Conservation (phyloP, 106 monocot genomes). For the Narthecium ossifragum region DNA sequence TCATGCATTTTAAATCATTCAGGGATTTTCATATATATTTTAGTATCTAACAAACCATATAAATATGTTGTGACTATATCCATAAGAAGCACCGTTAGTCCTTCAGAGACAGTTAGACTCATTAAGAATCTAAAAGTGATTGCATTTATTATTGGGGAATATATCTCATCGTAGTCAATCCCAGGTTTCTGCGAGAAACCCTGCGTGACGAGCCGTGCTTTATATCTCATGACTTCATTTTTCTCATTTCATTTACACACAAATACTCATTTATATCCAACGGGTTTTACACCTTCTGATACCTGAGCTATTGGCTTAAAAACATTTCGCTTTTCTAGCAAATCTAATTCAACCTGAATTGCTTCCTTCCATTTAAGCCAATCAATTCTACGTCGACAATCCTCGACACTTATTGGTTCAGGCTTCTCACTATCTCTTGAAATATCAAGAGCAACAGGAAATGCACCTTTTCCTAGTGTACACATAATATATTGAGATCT, state of each 20-base stretch:
- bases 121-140: slow-evolving; percentile 1
- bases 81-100: background rate
- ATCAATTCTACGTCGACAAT: too few relatives aligned
- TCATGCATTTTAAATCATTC: too few relatives aligned
- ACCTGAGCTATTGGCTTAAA: background rate
- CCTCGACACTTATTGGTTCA: too few relatives aligned
- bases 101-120: background rate
- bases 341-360: background rate
- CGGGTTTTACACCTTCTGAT: background rate
- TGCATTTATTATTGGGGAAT: background rate
- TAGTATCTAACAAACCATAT: background rate
- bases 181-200: slow-evolving; percentile 2
- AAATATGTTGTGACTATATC: slow-evolving; percentile 1
- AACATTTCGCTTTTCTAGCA: background rate
- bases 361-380: too few relatives aligned
- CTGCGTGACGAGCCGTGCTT: background rate
- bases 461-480: too few relatives aligned
- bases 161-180: slow-evolving; percentile 1
- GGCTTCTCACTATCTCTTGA: too few relatives aligned
- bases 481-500: too few relatives aligned
- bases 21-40: too few relatives aligned
- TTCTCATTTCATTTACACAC: background rate
- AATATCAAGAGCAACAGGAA: too few relatives aligned
- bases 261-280: background rate
- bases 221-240: background rate